Evolutionary conservation across 1,284 basidiomycete genomes (phyloP).

Genomic region (Trametes polyzona): DNA sequence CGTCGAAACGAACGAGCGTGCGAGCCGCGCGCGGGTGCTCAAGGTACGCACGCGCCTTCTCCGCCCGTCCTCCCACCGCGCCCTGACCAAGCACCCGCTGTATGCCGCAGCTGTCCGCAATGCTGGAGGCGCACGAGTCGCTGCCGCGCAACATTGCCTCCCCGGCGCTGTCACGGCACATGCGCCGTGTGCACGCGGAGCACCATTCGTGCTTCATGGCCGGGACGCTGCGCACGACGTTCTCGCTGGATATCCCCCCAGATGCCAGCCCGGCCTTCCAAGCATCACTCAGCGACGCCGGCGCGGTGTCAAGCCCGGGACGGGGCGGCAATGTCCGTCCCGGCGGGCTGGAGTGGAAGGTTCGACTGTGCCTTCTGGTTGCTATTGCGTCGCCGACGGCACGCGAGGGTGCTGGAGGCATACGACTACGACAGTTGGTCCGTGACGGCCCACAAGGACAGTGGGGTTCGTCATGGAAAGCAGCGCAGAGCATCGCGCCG

Average conservation of each 20-base stretch:
- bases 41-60: constrained; percentile 53
- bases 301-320: not conserved
- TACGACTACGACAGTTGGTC: constrained; percentile 56
- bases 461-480: constrained; percentile 71
- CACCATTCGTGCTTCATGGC: constrained; percentile 76
- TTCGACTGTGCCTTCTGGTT: constrained; percentile 82
- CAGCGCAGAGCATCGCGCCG: constrained; percentile 61
- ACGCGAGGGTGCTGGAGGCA: constrained; percentile 50
- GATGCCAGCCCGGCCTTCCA: constrained; percentile 87
- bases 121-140: constrained; percentile 84
- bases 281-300: constrained; percentile 45
- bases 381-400: constrained; percentile 57
- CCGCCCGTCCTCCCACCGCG: not conserved
- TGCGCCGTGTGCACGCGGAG: constrained; percentile 81
- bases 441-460: constrained; percentile 62
- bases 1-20: constrained; percentile 79
- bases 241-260: constrained; percentile 87
- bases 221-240: constrained; percentile 75
- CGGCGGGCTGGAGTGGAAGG: constrained; percentile 87
- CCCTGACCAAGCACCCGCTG: not conserved
- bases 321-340: constrained; percentile 12
- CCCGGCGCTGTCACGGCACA: constrained; percentile 45
- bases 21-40: constrained; percentile 64
- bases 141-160: constrained; percentile 63
- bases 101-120: constrained; percentile 69